Percentiles rank a stretch among this genome's conserved stretches.
Evolutionary conservation across 2,329 filamentous ascomycete genomes (phyloP).

Genomic region (Emergomyces orientalis): DNA sequence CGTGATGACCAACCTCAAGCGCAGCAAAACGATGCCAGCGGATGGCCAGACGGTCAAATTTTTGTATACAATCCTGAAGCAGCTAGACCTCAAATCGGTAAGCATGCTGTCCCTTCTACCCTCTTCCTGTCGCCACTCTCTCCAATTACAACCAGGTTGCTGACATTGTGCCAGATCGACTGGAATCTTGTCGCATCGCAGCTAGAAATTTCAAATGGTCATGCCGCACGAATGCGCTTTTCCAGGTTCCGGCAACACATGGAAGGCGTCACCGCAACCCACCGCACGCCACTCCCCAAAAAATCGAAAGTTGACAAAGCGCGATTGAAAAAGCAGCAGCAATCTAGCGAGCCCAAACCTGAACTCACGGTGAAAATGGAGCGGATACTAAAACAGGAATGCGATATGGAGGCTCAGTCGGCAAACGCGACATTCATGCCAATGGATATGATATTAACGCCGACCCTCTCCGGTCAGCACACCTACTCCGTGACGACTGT

Average conservation of each 20-base stretch:
- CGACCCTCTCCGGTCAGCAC: neutral
- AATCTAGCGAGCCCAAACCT: constrained; percentile 8
- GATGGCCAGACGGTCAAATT: constrained; percentile 44
- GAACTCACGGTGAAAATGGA: neutral
- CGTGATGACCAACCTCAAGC: constrained; percentile 30
- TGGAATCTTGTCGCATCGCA: constrained; percentile 44
- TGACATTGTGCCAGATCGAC: constrained; percentile 36
- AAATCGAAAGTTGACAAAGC: constrained; percentile 19
- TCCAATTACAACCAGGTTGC: neutral
- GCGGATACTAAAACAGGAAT: constrained; percentile 11
- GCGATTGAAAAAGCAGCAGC: constrained; percentile 15
- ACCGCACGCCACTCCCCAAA: constrained; percentile 20
- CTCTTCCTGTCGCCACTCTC: constrained; percentile 7
- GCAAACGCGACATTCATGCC: neutral
- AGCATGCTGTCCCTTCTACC: constrained; percentile 12
- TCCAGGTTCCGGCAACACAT: constrained; percentile 46
- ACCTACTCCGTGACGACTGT: constrained; percentile 13
- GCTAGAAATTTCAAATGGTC: constrained; percentile 46
- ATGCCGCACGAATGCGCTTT: constrained; percentile 50
- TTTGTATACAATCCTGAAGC: constrained; percentile 48
- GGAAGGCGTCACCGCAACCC: constrained; percentile 33
- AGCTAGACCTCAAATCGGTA: constrained; percentile 46
- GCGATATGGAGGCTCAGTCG: constrained; percentile 4
- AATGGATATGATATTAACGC: neutral
- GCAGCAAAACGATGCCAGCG: constrained; percentile 37